These are phyloP conservation scores for Stemphylium beticola DNA, from an alignment of 2,329 filamentous ascomycete species.

Conservation along the genomic window DNA sequence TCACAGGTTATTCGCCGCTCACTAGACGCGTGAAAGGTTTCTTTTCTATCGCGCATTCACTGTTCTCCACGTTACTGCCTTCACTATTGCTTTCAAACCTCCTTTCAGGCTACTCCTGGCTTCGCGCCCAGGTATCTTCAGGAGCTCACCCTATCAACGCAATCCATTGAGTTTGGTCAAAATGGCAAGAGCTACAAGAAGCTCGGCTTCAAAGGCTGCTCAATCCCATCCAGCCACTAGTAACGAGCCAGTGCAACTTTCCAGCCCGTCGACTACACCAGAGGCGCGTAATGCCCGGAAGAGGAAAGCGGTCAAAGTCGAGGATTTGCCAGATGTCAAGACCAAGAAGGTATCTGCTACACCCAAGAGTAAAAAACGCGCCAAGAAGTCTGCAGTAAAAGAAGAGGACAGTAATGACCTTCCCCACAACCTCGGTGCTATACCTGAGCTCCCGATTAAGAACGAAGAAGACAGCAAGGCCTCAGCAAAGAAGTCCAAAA, in stretches of 20 bases:
- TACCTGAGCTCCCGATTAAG: conserved; percentile 22
- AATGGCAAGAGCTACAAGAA: conserved; percentile 44
- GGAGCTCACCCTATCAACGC: conserved; percentile 2
- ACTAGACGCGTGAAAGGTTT: neutral
- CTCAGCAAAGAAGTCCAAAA: conserved; percentile 23
- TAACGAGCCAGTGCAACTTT: conserved; percentile 47
- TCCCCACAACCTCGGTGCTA: conserved; percentile 62
- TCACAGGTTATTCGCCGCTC: neutral
- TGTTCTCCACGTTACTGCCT: neutral
- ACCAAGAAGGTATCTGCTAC: conserved; percentile 13
- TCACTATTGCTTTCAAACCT: neutral
- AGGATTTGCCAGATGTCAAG: conserved; percentile 11
- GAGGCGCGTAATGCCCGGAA: conserved; percentile 33
- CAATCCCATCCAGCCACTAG: conserved; percentile 13
- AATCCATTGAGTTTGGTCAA: conserved; percentile 3
- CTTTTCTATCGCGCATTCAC: neutral
- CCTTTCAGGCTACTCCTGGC: conserved; percentile 19
- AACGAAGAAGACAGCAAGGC: conserved; percentile 12
- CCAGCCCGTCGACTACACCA: conserved; percentile 53
- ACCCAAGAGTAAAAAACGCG: conserved; percentile 46
- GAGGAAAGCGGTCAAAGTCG: conserved; percentile 35
- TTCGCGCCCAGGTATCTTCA: conserved; percentile 5
- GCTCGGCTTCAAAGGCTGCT: conserved; percentile 29
- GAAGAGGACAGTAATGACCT: conserved; percentile 56
- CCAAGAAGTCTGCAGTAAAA: conserved; percentile 43